Conservation (phyloP, 495 filamentous ascomycete species). For the Neurospora pannonica region DNA sequence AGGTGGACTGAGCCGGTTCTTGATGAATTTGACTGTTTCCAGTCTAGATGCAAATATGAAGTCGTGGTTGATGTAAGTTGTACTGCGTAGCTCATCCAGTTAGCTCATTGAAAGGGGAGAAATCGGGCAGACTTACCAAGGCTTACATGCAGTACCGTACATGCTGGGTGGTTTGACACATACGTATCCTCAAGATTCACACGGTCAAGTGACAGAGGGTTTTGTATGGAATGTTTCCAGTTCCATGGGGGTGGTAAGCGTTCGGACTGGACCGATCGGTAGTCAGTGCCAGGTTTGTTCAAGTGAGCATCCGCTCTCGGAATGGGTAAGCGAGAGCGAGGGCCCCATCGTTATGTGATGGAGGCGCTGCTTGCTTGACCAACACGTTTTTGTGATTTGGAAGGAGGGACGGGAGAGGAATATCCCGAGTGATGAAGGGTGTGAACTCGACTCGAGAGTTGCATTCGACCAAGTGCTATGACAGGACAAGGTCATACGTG, state of each 20-base stretch:
- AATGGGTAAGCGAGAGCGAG: not conserved
- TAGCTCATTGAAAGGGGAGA: not conserved
- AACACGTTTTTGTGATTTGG: not conserved
- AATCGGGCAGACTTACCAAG: not conserved
- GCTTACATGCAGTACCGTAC: not conserved
- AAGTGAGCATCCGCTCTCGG: not conserved
- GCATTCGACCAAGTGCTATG: not conserved
- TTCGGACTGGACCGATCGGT: not conserved
- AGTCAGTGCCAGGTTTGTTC: not conserved
- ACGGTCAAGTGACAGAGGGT: not conserved
- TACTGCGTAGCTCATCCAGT: not conserved
- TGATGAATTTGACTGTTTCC: not conserved
- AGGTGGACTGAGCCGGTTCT: not conserved
- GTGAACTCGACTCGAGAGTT: not conserved
- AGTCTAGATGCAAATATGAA: not conserved
- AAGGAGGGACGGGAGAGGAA: not conserved
- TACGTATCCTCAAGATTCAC: not conserved
- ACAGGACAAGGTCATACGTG: not conserved
- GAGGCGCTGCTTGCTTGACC: not conserved
- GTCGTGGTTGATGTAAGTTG: not conserved
- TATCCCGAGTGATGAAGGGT: not conserved
- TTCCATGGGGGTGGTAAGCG: not conserved
- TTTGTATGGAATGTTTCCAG: not conserved
- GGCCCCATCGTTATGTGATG: not conserved
- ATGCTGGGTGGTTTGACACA: not conserved